These are phyloP conservation scores for Limonomyces culmigenus DNA, from an alignment of 1,284 basidiomycete species.

Conservation along the genomic window DNA sequence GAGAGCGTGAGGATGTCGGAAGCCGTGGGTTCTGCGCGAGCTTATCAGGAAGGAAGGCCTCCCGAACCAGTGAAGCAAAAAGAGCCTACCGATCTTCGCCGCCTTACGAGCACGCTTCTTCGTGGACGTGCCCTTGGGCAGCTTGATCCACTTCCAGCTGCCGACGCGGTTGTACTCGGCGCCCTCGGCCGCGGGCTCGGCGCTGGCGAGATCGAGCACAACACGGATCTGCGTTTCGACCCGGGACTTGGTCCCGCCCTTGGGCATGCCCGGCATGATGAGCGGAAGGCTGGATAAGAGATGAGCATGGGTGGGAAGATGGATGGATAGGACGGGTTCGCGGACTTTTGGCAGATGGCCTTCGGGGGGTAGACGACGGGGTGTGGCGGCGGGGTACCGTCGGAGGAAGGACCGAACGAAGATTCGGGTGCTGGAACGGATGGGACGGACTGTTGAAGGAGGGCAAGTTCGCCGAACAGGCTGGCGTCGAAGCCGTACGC, in stretches of 20 bases:
- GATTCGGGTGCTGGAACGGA: background rate
- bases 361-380: constrained; percentile 47
- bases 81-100: constrained; percentile 54
- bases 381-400: constrained; percentile 11
- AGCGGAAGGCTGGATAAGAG: constrained; percentile 40
- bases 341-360: constrained; percentile 59
- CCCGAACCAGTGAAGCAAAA: constrained; percentile 5
- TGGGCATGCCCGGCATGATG: constrained; percentile 72
- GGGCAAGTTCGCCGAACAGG: background rate
- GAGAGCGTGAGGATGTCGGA: constrained; percentile 58
- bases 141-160: constrained; percentile 69
- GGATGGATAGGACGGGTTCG: constrained; percentile 7
- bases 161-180: constrained; percentile 57
- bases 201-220: constrained; percentile 56
- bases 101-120: constrained; percentile 75
- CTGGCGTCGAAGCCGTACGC: background rate
- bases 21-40: constrained; percentile 42
- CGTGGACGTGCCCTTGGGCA: constrained; percentile 66
- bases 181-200: constrained; percentile 31
- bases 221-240: constrained; percentile 88
- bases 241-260: constrained; percentile 77
- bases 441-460: background rate
- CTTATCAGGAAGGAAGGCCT: constrained; percentile 6
- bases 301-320: constrained; percentile 1
- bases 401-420: background rate